Base-by-base conservation (phyloP, 805 yeast genomes). In the Candida bentonensis region DNA sequence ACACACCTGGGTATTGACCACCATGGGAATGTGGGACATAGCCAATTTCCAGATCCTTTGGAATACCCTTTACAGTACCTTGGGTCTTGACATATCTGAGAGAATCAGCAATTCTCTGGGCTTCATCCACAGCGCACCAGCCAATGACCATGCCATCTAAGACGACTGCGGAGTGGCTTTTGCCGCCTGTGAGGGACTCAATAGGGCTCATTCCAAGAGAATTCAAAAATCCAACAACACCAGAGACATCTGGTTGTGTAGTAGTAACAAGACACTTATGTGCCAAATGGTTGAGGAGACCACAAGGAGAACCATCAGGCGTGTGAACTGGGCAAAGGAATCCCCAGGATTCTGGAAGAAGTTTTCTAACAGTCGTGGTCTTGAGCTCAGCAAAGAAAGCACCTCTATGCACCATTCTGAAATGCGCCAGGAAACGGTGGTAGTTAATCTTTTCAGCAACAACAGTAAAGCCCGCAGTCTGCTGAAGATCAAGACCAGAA, bases 281-380 rank as follows among this genome's bases (percentile, higher is more conserved):
- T 7, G 97, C 82, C 68, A 92, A 79, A 72, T 92, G 98, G 66
- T 92, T 92, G 58, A 92, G 70, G 62, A 92, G 72, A 69, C 98
- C 98, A 78, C 98, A 92, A 20, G 98, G 98, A 43, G 97, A 83
- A 55, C 98, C 98, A 81, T 92, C 98, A 3, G 98, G 98, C 13
- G 98, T 92, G 64, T 92, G 98, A 21, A 92, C 98, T 11, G 98
- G 98, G 67, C 98, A 92, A 55, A 92, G 67, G 74, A 92, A 92
- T 2, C 98, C 98, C 98, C 98, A 92, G 1, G 96, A 84, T 64
- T 92, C 98, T 1, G 98, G 98, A 47, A 92, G 73, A 56, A 92
- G 70, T 63, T 92, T 92, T 70, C 98, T 79, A 42, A 92, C 98
- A 1, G 97, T 82, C 21, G 98, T 92, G 36, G 98, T 92, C 62